Percentiles rank a stretch among this genome's conserved stretches.
phyloP scores from a whole-genome alignment of 2,329 filamentous ascomycete species.

The Aspergillus viridinutans region DNA sequence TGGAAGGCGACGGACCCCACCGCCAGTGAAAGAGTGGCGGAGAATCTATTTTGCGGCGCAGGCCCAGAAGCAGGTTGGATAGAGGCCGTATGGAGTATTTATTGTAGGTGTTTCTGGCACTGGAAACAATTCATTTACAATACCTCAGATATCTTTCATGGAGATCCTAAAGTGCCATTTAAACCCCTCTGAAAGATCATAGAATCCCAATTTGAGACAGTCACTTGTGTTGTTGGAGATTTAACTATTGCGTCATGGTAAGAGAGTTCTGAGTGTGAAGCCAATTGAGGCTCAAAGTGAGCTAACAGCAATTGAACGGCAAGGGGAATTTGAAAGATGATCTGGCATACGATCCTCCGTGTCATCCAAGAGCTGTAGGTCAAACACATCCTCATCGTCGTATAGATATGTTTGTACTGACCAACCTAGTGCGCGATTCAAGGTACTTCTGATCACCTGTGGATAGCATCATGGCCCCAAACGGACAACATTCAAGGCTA shows the following conservation, averaged over 20 bases:
- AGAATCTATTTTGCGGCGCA: conserved; percentile 38
- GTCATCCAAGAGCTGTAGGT: conserved; percentile 77
- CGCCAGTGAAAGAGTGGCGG: conserved; percentile 28
- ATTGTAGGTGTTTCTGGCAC: conserved; percentile 1
- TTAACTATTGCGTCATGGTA: conserved; percentile 27
- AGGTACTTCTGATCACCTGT: conserved; percentile 50
- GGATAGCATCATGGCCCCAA: neutral
- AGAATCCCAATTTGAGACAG: neutral
- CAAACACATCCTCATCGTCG: conserved; percentile 1
- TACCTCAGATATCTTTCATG: neutral
- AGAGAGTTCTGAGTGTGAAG: conserved; percentile 1
- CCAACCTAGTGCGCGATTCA: conserved; percentile 75
- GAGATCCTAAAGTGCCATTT: neutral
- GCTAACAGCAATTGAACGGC: conserved; percentile 5
- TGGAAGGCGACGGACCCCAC: conserved; percentile 24
- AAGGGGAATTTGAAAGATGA: conserved; percentile 59
- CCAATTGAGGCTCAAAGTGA: conserved; percentile 3
- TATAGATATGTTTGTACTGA: conserved; percentile 5
- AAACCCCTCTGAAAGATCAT: neutral
- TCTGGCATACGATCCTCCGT: conserved; percentile 70
- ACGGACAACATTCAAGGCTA: neutral
- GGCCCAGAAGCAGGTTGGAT: conserved; percentile 4
- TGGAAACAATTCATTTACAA: neutral
- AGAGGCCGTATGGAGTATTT: neutral
- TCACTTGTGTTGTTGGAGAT: neutral